These are phyloP conservation scores for Solanum lycopersicoides DNA, from an alignment of 257 asterid species.

Conservation along the genomic window DNA sequence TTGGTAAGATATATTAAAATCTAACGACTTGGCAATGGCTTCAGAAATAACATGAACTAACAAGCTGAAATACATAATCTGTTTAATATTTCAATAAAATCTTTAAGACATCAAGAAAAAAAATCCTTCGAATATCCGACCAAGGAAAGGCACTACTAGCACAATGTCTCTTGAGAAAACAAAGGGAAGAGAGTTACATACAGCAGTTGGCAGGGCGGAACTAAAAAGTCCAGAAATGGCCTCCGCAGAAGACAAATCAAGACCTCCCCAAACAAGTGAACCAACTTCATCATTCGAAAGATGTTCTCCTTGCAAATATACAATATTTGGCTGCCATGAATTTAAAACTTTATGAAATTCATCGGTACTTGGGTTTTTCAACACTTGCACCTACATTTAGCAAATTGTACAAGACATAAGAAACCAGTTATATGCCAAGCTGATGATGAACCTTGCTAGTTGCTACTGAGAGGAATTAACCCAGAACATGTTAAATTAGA, in stretches of 20 bases:
- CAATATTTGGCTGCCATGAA: slow-evolving; percentile 72
- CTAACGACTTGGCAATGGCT: neutral
- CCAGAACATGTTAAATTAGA: neutral
- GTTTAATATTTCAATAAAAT: neutral
- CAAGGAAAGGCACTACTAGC: neutral
- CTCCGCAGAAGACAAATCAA: slow-evolving; percentile 52
- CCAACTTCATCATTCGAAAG: slow-evolving; percentile 59
- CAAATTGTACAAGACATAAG: neutral
- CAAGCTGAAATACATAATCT: neutral
- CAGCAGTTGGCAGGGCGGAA: slow-evolving; percentile 56
- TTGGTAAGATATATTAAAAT: neutral
- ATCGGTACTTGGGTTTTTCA: slow-evolving; percentile 60
- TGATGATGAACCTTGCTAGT: neutral
- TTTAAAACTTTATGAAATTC: slow-evolving; percentile 62
- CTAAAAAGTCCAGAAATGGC: slow-evolving; percentile 53
- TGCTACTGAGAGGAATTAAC: neutral
- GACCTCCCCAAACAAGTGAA: slow-evolving; percentile 46
- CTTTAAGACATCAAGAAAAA: neutral
- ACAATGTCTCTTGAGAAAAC: neutral
- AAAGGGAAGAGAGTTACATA: slow-evolving; percentile 18
- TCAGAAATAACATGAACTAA: neutral
- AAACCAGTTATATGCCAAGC: neutral
- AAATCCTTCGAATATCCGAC: neutral
- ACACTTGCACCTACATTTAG: slow-evolving; percentile 56
- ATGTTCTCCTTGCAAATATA: slow-evolving; percentile 71